Conservation (phyloP, 495 filamentous ascomycete species). For the Penicillium soppii region DNA sequence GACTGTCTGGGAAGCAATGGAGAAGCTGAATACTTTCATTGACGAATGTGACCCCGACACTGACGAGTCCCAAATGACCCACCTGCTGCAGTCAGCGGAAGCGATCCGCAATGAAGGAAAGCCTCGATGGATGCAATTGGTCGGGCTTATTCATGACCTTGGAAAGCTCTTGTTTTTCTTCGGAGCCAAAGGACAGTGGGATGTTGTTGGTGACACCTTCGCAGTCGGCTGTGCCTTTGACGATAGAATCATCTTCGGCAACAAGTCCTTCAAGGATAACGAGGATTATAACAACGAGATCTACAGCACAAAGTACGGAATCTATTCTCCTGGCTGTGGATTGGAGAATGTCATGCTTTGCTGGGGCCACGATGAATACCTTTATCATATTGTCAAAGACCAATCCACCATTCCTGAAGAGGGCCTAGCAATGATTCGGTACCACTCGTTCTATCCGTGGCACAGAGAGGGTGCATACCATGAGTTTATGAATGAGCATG, state of each 20-base stretch:
- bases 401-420: slow-evolving; percentile 75
- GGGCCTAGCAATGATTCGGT: slow-evolving; percentile 86
- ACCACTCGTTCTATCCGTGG: slow-evolving; percentile 93
- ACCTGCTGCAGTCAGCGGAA: slow-evolving; percentile 82
- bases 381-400: slow-evolving; percentile 79
- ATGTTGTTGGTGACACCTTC: slow-evolving; percentile 89
- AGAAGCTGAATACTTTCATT: slow-evolving; percentile 83
- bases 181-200: slow-evolving; percentile 82
- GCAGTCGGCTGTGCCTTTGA: slow-evolving; percentile 83
- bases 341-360: slow-evolving; percentile 83
- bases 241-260: slow-evolving; percentile 69
- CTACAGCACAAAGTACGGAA: slow-evolving; percentile 71
- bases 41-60: slow-evolving; percentile 91
- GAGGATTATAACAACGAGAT: slow-evolving; percentile 64
- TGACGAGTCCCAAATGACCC: slow-evolving; percentile 79
- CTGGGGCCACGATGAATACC: slow-evolving; percentile 91
- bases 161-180: slow-evolving; percentile 88
- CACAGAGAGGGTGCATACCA: slow-evolving; percentile 74
- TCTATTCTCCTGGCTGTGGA: slow-evolving; percentile 75
- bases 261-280: slow-evolving; percentile 70
- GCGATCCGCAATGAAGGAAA: slow-evolving; percentile 86
- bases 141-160: slow-evolving; percentile 82
- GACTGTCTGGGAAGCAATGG: slow-evolving; percentile 86
- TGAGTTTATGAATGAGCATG: slow-evolving; percentile 79
- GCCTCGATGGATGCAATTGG: slow-evolving; percentile 89